phyloP scores from a whole-genome alignment of 331 rosid genomes.

The Malus hybrid region DNA sequence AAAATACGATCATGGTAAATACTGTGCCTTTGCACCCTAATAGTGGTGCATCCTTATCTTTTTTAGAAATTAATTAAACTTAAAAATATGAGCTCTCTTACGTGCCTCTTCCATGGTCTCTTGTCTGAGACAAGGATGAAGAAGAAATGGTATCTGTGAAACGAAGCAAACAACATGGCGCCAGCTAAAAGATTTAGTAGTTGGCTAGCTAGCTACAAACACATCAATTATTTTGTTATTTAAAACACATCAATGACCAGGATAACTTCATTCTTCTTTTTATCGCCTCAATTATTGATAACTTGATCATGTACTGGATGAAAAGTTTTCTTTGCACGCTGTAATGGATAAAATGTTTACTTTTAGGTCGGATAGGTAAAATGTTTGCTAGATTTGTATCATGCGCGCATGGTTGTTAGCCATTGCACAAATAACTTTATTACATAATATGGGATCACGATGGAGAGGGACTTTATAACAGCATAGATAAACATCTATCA shows the following conservation, averaged over 20 bases:
- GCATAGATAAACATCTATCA: too few species aligned
- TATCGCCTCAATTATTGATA: background rate
- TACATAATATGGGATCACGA: background rate
- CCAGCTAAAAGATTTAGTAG: background rate
- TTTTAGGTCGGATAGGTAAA: background rate
- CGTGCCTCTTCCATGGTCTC: background rate
- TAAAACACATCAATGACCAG: background rate
- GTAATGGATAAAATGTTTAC: background rate
- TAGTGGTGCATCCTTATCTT: slow-evolving; percentile 1
- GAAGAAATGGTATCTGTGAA: background rate
- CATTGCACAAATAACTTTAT: background rate
- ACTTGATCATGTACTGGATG: background rate
- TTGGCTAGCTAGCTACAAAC: background rate
- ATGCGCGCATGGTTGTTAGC: background rate
- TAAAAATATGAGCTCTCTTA: background rate
- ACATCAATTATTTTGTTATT: background rate
- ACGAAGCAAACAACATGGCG: background rate
- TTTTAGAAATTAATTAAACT: background rate
- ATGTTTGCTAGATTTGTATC: background rate
- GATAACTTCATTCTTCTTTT: background rate
- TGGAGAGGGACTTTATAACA: background rate
- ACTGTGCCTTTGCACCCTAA: slow-evolving; percentile 12
- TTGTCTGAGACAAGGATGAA: slow-evolving; percentile 5
- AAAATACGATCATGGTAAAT: background rate
- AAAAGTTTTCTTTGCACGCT: background rate